phyloP scores from a whole-genome alignment of 495 filamentous ascomycete species.

The Beverwykella pulmonaria region DNA sequence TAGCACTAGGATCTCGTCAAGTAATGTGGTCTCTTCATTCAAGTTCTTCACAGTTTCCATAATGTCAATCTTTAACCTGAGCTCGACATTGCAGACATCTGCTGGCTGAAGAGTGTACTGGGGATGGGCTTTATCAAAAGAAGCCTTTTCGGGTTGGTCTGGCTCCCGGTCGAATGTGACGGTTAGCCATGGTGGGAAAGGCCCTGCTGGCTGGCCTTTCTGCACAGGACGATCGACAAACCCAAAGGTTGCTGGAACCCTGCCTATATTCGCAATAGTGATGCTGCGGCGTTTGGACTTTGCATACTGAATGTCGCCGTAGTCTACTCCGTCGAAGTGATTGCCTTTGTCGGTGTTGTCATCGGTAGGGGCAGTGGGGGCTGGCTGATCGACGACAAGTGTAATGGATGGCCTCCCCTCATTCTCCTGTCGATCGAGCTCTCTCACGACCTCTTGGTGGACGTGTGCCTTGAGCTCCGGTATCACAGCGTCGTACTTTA shows the following conservation, averaged over 20 bases:
- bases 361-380: slow-evolving; percentile 33
- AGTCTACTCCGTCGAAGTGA: slow-evolving; percentile 64
- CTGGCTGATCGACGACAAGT: slow-evolving; percentile 71
- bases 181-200: slow-evolving; percentile 65
- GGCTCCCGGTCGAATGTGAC: slow-evolving; percentile 60
- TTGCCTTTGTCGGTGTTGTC: slow-evolving; percentile 34
- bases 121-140: slow-evolving; percentile 38
- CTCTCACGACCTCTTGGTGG: slow-evolving; percentile 82
- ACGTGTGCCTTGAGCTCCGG: slow-evolving; percentile 79
- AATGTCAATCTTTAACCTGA: slow-evolving; percentile 66
- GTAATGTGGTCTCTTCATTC: slow-evolving; percentile 64
- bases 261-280: slow-evolving; percentile 89
- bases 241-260: slow-evolving; percentile 70
- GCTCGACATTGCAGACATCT: slow-evolving; percentile 70
- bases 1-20: slow-evolving; percentile 90
- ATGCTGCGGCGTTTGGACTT: slow-evolving; percentile 63
- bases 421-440: slow-evolving; percentile 90
- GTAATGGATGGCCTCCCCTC: slow-evolving; percentile 84
- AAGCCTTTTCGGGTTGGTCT: slow-evolving; percentile 47
- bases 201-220: slow-evolving; percentile 48
- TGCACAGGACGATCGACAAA: slow-evolving; percentile 71
- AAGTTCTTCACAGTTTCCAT: slow-evolving; percentile 66
- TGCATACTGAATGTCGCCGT: slow-evolving; percentile 72
- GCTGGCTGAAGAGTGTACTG: slow-evolving; percentile 75
- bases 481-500: slow-evolving; percentile 83